Percentiles rank a stretch among this genome's conserved stretches.
phyloP scores from a whole-genome alignment of 495 filamentous ascomycete genomes.

The Amphirosellinia nigrospora region DNA sequence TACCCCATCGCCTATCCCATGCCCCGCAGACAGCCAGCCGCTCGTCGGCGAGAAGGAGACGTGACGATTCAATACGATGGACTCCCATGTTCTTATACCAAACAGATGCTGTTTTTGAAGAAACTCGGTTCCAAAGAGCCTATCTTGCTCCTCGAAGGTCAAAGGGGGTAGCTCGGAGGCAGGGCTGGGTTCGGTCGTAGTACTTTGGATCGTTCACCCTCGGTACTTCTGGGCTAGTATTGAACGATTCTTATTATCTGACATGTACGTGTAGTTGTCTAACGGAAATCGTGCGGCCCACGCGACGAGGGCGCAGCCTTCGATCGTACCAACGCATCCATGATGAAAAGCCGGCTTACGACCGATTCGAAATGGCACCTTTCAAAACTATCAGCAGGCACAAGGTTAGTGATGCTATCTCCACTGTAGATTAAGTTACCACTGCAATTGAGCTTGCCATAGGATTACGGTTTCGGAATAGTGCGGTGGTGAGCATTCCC shows the following conservation, averaged over 20 bases:
- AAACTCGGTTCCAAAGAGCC: not conserved
- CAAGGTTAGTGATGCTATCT: not conserved
- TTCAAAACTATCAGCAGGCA: not conserved
- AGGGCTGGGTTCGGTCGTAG: not conserved
- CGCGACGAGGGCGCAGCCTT: not conserved
- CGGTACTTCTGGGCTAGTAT: not conserved
- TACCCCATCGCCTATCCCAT: not conserved
- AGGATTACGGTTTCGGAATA: too few relatives aligned
- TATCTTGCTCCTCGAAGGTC: not conserved
- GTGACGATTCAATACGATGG: constrained; percentile 3
- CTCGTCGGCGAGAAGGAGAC: not conserved
- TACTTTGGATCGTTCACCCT: constrained; percentile 15
- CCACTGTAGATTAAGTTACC: not conserved
- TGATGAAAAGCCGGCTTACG: not conserved
- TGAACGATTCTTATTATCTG: not conserved
- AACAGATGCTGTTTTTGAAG: not conserved
- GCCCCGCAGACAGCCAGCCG: not conserved
- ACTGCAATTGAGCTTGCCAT: not conserved
- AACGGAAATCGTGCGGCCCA: not conserved
- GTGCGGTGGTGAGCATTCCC: not conserved
- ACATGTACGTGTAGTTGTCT: not conserved
- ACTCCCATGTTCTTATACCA: not conserved
- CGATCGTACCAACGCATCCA: not conserved
- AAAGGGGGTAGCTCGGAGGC: not conserved
- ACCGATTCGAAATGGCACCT: not conserved